Evolutionary conservation across 306 rosid genomes (phyloP).

Genomic region (Medicago ruthenica): DNA sequence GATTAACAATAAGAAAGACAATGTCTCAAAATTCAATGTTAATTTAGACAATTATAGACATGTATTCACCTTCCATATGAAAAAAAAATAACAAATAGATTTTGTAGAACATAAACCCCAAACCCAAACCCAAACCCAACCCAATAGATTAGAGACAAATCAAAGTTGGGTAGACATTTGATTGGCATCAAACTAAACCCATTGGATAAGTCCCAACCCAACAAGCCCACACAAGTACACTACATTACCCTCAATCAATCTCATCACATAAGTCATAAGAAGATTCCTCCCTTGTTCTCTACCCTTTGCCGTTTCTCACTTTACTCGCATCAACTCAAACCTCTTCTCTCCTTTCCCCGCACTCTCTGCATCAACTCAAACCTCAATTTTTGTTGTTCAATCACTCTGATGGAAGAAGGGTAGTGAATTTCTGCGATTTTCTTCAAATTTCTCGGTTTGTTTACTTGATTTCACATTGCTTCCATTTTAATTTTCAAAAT

Average conservation of each 20-base stretch:
- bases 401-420: not conserved
- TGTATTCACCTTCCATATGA: no score
- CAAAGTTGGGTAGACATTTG: not conserved
- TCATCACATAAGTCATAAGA: not conserved
- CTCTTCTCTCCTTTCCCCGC: not conserved
- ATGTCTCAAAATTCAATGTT: no score
- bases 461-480: constrained; percentile 8
- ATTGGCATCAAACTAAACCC: constrained; percentile 23
- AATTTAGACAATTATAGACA: no score
- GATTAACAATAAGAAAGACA: no score
- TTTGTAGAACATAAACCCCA: no score
- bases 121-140: no score
- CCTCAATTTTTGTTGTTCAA: not conserved
- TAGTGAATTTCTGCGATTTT: constrained; percentile 5
- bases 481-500: constrained; percentile 27
- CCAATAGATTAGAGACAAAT: no score
- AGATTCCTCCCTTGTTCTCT: not conserved
- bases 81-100: no score
- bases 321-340: no score
- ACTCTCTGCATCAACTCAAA: constrained; percentile 2
- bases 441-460: constrained; percentile 34
- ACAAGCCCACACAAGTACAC: not conserved
- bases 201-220: constrained; percentile 32
- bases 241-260: no score
- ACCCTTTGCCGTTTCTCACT: not conserved